Percentiles rank a stretch among this genome's conserved stretches.
These are phyloP conservation scores for Neophaeococcomyces mojaviensis DNA, from an alignment of 2,329 filamentous ascomycete genomes.

Conservation along the genomic window DNA sequence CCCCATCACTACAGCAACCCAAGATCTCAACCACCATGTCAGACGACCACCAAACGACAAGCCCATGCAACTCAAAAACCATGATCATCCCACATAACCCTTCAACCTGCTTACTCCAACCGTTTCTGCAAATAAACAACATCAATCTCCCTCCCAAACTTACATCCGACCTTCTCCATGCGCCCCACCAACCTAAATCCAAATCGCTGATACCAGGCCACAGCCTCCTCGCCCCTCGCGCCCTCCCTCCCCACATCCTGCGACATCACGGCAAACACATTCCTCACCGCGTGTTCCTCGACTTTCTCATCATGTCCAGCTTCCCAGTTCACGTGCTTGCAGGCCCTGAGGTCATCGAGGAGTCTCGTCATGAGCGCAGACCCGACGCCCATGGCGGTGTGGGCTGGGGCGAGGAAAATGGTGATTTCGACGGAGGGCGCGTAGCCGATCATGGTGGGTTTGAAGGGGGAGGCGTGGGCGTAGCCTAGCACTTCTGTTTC, in stretches of 20 bases:
- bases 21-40: no score
- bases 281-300: neutral
- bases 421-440: neutral
- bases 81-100: no score
- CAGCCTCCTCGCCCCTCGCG: neutral
- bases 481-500: neutral
- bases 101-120: no score
- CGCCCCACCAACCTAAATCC: constrained; percentile 1
- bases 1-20: no score
- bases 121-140: no score
- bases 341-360: neutral
- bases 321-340: neutral
- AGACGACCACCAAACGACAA: no score
- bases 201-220: neutral
- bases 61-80: no score
- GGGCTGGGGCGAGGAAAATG: neutral
- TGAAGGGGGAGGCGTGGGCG: neutral
- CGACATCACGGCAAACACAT: neutral
- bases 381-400: neutral
- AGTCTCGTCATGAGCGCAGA: neutral
- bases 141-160: no score
- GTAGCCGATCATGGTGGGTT: neutral
- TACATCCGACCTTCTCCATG: neutral
- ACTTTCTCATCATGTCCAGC: neutral
- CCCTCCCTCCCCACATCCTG: neutral